Percentiles rank a stretch among this genome's conserved stretches.
Evolutionary conservation across 2,329 filamentous ascomycete species (phyloP).

Genomic region (Aspergillus arachidicola): DNA sequence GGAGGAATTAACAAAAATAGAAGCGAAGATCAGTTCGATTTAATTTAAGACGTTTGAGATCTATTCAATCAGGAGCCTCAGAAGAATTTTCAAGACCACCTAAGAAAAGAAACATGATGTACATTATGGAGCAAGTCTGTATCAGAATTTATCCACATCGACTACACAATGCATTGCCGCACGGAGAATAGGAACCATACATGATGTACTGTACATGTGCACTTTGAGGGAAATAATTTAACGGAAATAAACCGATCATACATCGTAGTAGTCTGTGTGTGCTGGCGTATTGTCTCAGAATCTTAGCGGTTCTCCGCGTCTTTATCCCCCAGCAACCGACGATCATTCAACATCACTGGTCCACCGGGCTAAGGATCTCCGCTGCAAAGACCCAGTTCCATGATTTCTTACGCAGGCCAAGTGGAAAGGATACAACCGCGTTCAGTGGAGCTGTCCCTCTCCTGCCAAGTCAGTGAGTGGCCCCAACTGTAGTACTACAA

Average conservation of each 20-base stretch:
- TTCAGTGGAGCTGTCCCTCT: neutral
- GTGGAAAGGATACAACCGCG: neutral
- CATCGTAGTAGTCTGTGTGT: neutral
- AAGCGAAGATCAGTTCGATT: neutral
- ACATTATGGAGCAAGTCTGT: neutral
- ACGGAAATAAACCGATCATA: neutral
- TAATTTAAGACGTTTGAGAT: neutral
- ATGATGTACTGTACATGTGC: neutral
- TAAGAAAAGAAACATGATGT: neutral
- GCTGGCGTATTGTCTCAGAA: constrained; percentile 3
- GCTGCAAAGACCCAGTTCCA: constrained; percentile 1
- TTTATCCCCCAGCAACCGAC: constrained; percentile 3
- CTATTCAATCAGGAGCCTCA: neutral
- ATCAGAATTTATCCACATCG: neutral
- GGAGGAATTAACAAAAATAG: neutral
- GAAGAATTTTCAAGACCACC: neutral
- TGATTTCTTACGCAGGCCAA: neutral
- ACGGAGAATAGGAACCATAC: neutral
- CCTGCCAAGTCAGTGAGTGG: neutral
- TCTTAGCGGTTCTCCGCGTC: neutral
- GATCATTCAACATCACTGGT: constrained; percentile 1
- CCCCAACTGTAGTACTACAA: too few species aligned
- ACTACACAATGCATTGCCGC: neutral
- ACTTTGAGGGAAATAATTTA: neutral
- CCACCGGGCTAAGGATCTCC: neutral